Evolutionary conservation across 2,329 filamentous ascomycete species (phyloP).

Genomic region (Aspergillus clavatus): DNA sequence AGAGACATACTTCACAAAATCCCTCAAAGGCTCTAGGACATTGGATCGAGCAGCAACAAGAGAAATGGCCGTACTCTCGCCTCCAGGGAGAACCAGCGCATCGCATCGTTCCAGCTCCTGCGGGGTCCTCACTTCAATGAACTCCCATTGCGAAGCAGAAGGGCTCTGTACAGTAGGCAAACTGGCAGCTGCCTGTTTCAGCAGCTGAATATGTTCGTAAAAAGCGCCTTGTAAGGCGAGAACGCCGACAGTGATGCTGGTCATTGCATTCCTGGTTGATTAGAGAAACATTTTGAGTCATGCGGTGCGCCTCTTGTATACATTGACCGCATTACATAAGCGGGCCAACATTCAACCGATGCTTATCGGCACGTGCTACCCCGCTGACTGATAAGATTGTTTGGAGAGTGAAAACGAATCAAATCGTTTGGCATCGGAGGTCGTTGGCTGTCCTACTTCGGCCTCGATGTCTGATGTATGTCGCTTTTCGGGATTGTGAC

Average conservation of each 20-base stretch:
- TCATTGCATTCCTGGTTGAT: conserved; percentile 18
- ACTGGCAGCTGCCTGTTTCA: conserved; percentile 61
- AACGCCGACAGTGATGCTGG: conserved; percentile 53
- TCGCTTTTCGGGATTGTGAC: background rate
- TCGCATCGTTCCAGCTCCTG: conserved; percentile 68
- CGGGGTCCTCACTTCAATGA: conserved; percentile 75
- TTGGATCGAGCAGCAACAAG: conserved; percentile 77
- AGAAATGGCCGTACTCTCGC: conserved; percentile 91
- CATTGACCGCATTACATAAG: conserved; percentile 1
- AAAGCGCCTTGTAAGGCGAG: conserved; percentile 88
- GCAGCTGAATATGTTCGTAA: conserved; percentile 74
- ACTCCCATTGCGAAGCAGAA: conserved; percentile 47
- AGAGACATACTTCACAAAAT: conserved; percentile 77
- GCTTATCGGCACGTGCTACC: conserved; percentile 20
- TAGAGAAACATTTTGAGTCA: conserved; percentile 12
- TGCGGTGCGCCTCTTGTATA: conserved; percentile 5
- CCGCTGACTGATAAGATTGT: conserved; percentile 8
- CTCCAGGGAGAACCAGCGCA: conserved; percentile 84
- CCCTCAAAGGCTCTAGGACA: conserved; percentile 74
- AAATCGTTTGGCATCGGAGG: no score
- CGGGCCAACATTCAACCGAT: conserved; percentile 11
- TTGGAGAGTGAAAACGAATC: no score
- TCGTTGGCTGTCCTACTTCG: background rate
- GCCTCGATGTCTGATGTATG: background rate
- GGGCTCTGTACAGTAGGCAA: conserved; percentile 30